Conservation (phyloP, 352 stramenopile species). For the Globisporangium takayamanum region DNA sequence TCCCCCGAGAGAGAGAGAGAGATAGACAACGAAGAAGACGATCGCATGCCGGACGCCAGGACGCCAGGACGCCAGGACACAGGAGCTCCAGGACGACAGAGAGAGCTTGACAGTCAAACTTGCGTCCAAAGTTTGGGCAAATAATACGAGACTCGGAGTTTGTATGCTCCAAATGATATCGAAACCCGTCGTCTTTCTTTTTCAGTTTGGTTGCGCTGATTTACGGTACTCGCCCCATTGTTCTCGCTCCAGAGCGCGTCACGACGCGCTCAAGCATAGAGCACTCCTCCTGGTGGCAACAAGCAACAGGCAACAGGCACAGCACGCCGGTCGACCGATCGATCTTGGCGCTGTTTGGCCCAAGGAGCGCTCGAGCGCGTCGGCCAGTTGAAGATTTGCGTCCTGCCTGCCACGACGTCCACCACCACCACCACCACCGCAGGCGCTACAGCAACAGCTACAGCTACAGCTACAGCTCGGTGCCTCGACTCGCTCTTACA, state of each 20-base stretch:
- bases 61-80: too few relatives aligned
- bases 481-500: not conserved
- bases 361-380: not conserved
- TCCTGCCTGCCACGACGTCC: slow-evolving; percentile 18
- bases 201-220: too few relatives aligned
- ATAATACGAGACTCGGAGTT: not conserved
- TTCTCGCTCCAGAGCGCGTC: not conserved
- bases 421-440: too few relatives aligned
- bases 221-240: not conserved
- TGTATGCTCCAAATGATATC: not conserved
- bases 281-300: not conserved
- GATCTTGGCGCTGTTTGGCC: slow-evolving; percentile 1
- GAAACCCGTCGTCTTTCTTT: not conserved
- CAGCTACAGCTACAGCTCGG: not conserved
- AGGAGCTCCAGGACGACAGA: too few relatives aligned
- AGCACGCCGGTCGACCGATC: not conserved
- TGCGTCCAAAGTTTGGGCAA: too few relatives aligned
- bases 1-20: too few relatives aligned
- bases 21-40: too few relatives aligned
- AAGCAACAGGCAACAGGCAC: not conserved
- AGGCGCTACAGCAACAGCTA: not conserved
- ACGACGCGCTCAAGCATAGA: not conserved
- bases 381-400: slow-evolving; percentile 57
- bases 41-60: too few relatives aligned
- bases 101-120: too few relatives aligned